Evolutionary conservation across 192 early-diverging fungal species (phyloP).

Genomic region (Coemansia brasiliensis): DNA sequence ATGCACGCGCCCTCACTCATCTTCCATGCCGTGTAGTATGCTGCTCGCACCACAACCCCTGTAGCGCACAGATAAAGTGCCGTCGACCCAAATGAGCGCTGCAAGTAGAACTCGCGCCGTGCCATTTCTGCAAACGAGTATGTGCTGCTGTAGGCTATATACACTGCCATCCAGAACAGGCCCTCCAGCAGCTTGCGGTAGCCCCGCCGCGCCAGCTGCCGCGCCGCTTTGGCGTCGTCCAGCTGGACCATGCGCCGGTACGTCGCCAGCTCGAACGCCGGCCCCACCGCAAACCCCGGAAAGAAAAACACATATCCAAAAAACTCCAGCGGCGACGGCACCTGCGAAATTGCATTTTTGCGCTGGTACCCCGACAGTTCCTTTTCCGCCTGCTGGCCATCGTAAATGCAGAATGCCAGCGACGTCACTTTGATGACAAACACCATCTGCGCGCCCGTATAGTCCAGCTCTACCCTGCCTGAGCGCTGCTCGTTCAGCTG

Average conservation of each 20-base stretch:
- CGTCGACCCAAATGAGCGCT: slow-evolving; percentile 9
- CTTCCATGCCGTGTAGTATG: slow-evolving; percentile 91
- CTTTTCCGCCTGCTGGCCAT: slow-evolving; percentile 58
- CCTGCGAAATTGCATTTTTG: slow-evolving; percentile 58
- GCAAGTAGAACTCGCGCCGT: slow-evolving; percentile 15
- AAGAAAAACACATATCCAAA: slow-evolving; percentile 92
- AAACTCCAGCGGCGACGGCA: slow-evolving; percentile 74
- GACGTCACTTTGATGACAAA: slow-evolving; percentile 89
- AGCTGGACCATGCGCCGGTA: slow-evolving; percentile 58
- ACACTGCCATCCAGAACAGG: slow-evolving; percentile 44
- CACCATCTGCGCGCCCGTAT: slow-evolving; percentile 93
- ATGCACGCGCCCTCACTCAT: slow-evolving; percentile 84
- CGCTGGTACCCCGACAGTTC: slow-evolving; percentile 64
- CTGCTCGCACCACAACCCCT: slow-evolving; percentile 30
- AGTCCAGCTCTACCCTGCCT: slow-evolving; percentile 65
- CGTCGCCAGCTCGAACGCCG: slow-evolving; percentile 68
- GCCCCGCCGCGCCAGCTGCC: slow-evolving; percentile 21
- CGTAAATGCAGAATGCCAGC: slow-evolving; percentile 81
- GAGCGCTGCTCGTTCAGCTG: slow-evolving; percentile 35
- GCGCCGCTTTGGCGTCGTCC: slow-evolving; percentile 22
- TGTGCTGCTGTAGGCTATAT: slow-evolving; percentile 19
- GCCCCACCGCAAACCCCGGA: slow-evolving; percentile 79
- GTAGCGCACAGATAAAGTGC: slow-evolving; percentile 25
- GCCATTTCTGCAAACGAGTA: slow-evolving; percentile 21
- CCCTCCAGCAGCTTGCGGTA: slow-evolving; percentile 31